Base-by-base conservation (phyloP, 208 protist species). In the Acanthamoeba lenticulata region DNA sequence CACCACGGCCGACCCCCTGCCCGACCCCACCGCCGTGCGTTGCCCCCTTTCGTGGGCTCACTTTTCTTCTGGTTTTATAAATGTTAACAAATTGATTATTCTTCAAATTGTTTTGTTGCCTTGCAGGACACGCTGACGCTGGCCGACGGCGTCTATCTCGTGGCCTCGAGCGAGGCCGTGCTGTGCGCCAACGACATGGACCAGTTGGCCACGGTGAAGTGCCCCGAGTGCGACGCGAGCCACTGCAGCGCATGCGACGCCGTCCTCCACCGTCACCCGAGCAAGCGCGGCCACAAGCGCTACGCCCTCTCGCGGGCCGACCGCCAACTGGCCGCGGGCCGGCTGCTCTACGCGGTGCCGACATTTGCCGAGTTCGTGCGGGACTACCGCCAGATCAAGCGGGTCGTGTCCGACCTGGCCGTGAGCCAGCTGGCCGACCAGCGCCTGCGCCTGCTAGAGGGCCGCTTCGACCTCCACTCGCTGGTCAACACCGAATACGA, bases 401-500 rank as follows among this genome's bases (percentile, higher is more conserved):
- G 55, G 60, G 44, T 93, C 32, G 52, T 49, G 4, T 81, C 60
- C 42, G 60, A 93, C 62, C 44, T 72, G 13, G 42, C 57, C 7
- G 52, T 90, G 60, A 42, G 60, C n/a, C 47, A 52, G 27, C 9
- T 83, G 72, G 72, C 72, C 62, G 57, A 45, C 36, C 62, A 60
- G 42, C 38, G 89, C 38, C 62, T 93, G 27, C 89, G 62, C 29
- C 24, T 93, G 42, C 47, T 93, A 13, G 89, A 93, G n/a, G 52
- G 60, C 24, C 52, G 65, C 44, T 99, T 98, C 94, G 95, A 97
- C 40, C 97, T 99, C 7, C 98, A 99, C 91, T 97, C 98, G 17
- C 97, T 98, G 21, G 96, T 99, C 40, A 99, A 99, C 95, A 96
- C 98, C 89, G 97, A 97, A 40, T 98, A 98, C 92, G 96, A 96